Evolutionary conservation across 371 early-diverging fungal genomes (phyloP), one percentile per base, ranked within the genome.

Genomic region (Edhazardia aedis): DNA sequence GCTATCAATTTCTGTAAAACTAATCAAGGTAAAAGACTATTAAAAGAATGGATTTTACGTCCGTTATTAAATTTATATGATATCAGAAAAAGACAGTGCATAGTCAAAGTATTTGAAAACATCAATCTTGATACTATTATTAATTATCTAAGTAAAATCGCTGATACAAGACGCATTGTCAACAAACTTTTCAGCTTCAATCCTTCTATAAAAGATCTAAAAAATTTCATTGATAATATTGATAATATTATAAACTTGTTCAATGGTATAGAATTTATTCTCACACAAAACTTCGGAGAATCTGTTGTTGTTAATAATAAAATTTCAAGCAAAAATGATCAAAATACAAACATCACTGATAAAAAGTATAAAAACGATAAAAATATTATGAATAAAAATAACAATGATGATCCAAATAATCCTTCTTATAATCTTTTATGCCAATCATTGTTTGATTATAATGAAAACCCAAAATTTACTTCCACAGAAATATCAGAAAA

Each of bases 91-190:
- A 79, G 96, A 21, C 73, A 87, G 25, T 82, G 84, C 56, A 84
- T 84, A 0, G 76, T 84, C 0, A 87, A 88, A 28, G 82, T 82
- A 56, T 64, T 92, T 1, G 76, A 77, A 22, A 59, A 56, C 0
- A 39, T 58, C 9, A 28, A 65, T 23, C 36, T 55, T 27, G 26
- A 39, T n/a, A 9, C 76, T 61, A 63, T 69, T 0, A 52, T 72
- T 6, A 48, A 36, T 29, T 26, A 27, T 21, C 21, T 84, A 28
- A 38, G 58, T 1, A 61, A 66, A 12, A 61, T 92, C 46, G 84
- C 86, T 2, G 99, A 95, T 70, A 64, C 91, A 19, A 93, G 91
- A 69, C 77, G 93, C 16, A 73, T 82, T 3, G 78, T 90, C 40
- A 80, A 85, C 21, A 78, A 89, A 14, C 78, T 91, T 39, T 88